phyloP scores from a whole-genome alignment of 2,329 filamentous ascomycete genomes.

The Fusarium sp. region DNA sequence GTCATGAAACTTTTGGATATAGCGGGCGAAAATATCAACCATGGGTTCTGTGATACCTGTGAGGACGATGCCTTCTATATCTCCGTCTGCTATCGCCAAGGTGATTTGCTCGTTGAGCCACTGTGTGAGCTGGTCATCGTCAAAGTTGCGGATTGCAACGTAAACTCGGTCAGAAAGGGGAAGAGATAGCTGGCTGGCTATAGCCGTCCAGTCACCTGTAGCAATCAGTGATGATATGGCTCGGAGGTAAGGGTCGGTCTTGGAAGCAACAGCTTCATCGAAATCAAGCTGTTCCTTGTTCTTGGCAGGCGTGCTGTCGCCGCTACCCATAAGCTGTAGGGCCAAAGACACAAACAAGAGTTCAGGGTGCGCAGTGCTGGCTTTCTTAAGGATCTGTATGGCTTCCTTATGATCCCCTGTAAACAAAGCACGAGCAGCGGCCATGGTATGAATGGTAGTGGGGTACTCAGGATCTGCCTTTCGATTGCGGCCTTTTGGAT shows the following conservation, averaged over 20 bases:
- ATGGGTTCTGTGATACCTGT: slow-evolving; percentile 78
- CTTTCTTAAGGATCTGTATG: slow-evolving; percentile 74
- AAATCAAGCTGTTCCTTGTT: slow-evolving; percentile 65
- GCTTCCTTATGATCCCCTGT: slow-evolving; percentile 75
- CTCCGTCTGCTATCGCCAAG: slow-evolving; percentile 70
- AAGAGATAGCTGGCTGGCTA: slow-evolving; percentile 77
- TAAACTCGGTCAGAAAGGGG: slow-evolving; percentile 79
- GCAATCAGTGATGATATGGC: slow-evolving; percentile 82
- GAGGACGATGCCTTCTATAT: slow-evolving; percentile 81
- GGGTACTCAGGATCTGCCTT: slow-evolving; percentile 57
- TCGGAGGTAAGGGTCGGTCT: slow-evolving; percentile 81
- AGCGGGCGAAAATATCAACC: slow-evolving; percentile 79
- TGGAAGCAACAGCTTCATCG: slow-evolving; percentile 67
- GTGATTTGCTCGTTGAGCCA: slow-evolving; percentile 76
- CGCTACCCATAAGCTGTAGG: slow-evolving; percentile 69
- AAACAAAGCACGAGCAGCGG: slow-evolving; percentile 80
- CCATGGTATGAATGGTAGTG: slow-evolving; percentile 74
- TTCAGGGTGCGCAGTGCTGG: slow-evolving; percentile 70
- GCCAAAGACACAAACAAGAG: slow-evolving; percentile 75
- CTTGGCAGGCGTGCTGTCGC: slow-evolving; percentile 55
- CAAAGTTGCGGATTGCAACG: slow-evolving; percentile 74
- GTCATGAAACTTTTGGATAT: slow-evolving; percentile 79
- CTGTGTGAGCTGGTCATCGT: slow-evolving; percentile 68
- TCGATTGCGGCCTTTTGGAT: slow-evolving; percentile 55
- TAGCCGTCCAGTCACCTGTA: slow-evolving; percentile 78